phyloP scores from a whole-genome alignment of 345 rosid genomes.

The Ceriops zippeliana region DNA sequence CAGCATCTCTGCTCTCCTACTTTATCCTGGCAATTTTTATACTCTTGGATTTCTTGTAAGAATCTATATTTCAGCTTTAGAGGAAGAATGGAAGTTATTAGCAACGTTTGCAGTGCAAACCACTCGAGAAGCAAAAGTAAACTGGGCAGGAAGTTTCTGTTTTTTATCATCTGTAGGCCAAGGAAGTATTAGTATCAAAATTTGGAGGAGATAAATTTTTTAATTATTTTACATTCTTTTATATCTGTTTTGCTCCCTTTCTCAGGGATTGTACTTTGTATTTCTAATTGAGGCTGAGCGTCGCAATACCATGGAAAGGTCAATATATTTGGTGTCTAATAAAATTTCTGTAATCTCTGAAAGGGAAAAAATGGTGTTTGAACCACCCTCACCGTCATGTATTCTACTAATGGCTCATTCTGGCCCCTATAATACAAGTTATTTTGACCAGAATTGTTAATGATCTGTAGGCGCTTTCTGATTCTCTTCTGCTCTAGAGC shows the following conservation, averaged over 20 bases:
- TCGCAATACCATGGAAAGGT: neutral
- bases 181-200: slow-evolving; percentile 1
- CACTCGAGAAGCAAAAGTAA: neutral
- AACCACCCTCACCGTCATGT: too few relatives aligned
- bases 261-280: neutral
- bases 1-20: slow-evolving; percentile 11
- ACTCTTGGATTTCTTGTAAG: slow-evolving; percentile 22
- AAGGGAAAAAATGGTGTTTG: too few relatives aligned
- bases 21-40: slow-evolving; percentile 22
- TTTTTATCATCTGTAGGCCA: slow-evolving; percentile 1
- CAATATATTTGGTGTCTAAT: too few relatives aligned
- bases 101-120: neutral
- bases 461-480: too few relatives aligned
- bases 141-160: slow-evolving; percentile 18
- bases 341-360: too few relatives aligned
- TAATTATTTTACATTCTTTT: slow-evolving; percentile 23
- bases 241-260: slow-evolving; percentile 3
- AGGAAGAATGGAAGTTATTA: neutral
- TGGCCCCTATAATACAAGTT: too few relatives aligned
- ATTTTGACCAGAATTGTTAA: too few relatives aligned
- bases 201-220: slow-evolving; percentile 15
- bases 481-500: too few relatives aligned
- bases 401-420: too few relatives aligned
- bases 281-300: neutral
- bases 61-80: slow-evolving; percentile 12